phyloP scores from a whole-genome alignment of 345 rosid species.

The Populus simonii region DNA sequence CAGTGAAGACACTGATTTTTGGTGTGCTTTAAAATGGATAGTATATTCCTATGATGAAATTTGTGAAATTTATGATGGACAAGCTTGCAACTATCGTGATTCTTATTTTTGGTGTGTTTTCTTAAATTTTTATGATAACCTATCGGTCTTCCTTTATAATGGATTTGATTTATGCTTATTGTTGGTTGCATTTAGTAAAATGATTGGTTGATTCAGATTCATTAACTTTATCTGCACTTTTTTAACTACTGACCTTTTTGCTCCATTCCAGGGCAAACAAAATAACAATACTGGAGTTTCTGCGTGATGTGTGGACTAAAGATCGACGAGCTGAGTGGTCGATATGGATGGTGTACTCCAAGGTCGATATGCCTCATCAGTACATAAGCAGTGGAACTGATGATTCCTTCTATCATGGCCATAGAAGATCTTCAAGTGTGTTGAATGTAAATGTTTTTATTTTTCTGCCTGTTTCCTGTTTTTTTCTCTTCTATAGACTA shows the following conservation, averaged over 20 bases:
- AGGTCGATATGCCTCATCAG: slow-evolving; percentile 94
- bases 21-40: not conserved
- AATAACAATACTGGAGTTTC: slow-evolving; percentile 55
- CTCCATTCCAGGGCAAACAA: slow-evolving; percentile 58
- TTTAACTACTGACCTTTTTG: slow-evolving; percentile 13
- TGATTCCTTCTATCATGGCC: slow-evolving; percentile 54
- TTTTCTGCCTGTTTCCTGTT: not conserved
- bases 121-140: slow-evolving; percentile 5
- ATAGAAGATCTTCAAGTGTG: slow-evolving; percentile 56
- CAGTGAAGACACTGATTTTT: not conserved
- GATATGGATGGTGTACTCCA: slow-evolving; percentile 93
- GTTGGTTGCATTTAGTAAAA: not conserved
- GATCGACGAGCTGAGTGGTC: slow-evolving; percentile 98
- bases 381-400: slow-evolving; percentile 70
- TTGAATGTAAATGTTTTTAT: slow-evolving; percentile 58
- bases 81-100: not conserved
- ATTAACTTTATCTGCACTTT: not conserved
- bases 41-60: not conserved
- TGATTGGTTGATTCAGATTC: not conserved
- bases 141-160: not conserved
- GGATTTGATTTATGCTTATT: slow-evolving; percentile 3
- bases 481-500: not conserved
- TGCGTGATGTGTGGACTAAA: slow-evolving; percentile 67
- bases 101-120: not conserved
- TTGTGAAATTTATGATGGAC: not conserved